Percentiles rank a stretch among this genome's conserved stretches.
Evolutionary conservation across 148 eudicot species (phyloP).

Genomic region (Camellia granthamiana): DNA sequence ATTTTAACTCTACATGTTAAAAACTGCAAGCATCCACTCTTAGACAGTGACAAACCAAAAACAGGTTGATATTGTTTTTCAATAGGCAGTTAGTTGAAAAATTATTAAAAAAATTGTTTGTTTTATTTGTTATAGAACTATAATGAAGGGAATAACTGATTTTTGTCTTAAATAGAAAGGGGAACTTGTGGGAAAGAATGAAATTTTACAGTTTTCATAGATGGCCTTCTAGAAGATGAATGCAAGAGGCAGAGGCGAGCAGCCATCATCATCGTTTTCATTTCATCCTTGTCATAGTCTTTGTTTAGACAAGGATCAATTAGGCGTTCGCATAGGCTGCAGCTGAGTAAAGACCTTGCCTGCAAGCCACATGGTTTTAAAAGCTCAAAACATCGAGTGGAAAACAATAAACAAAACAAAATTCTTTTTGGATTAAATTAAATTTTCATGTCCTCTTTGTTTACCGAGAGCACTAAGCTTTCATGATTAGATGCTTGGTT

Average conservation of each 20-base stretch:
- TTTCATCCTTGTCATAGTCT: conserved; percentile 32
- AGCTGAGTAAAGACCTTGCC: conserved; percentile 35
- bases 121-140: no score
- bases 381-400: no score
- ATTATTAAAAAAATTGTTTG: no score
- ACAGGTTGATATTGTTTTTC: no score
- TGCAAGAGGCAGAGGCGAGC: conserved; percentile 39
- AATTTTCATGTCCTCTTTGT: not conserved
- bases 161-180: no score
- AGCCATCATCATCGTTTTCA: conserved; percentile 33
- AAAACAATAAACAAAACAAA: no score
- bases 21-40: no score
- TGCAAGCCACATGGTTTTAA: conserved; percentile 15
- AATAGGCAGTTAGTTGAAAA: no score
- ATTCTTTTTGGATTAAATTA: no score
- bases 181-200: not conserved
- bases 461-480: conserved; percentile 42
- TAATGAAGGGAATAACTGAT: no score
- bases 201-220: conserved; percentile 27
- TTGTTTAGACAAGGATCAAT: conserved; percentile 33
- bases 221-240: conserved; percentile 39
- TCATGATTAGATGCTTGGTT: conserved; percentile 20
- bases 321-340: conserved; percentile 32
- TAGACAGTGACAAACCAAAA: no score
- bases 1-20: no score